Base-by-base conservation (phyloP, 495 filamentous ascomycete genomes). In the Saxophila tyrrhenica region DNA sequence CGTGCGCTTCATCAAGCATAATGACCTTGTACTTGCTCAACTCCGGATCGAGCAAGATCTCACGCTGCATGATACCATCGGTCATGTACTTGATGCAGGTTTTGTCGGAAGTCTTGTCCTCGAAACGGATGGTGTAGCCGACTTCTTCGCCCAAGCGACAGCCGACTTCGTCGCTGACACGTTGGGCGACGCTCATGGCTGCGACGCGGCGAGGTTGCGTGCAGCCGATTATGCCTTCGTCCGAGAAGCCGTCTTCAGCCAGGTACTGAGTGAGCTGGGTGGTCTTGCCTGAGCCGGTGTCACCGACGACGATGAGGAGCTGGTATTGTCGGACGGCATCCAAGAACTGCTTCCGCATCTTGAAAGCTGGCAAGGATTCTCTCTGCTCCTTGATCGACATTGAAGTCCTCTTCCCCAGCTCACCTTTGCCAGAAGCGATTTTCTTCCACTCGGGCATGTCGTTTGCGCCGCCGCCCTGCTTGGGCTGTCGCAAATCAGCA, bases 71-170 rank as follows among this genome's bases (percentile, higher is more conserved):
- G 85, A 97, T 99, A 68, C 92, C 92, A 58, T 99, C 92, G 13
- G 92, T 99, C 90, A 97, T 96, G 70, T 97, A 99, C 71, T 97
- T 97, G 73, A 99, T 96, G 66, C 82, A 84, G 13, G 92, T 98
- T 15, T 86, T 82, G 1, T 89, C 83, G 58, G 82, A 86, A 0
- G 92, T 95, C 63, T 82, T 85, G 63, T 99, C 94, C 64, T 99
- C 92, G 65, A 99, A 99, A 65, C 92, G 85, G 65, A 99, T 95
- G 0, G 89, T 95, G 62, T 97, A 99, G 42, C 92, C 92, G 56
- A 99, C 90, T 67, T 96, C 91, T 32, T 89, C 78, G 25, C 94
- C 94, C 0, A 99, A 75, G 51, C 81, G 74, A 64, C 89, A 95
- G 29, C 91, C 91, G 43, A 99, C 89, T 70, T 99, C 92, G 65